Evolutionary conservation across 2,329 filamentous ascomycete genomes (phyloP), one percentile per base, ranked within the genome.

Genomic region (Fusarium tjaetaba): DNA sequence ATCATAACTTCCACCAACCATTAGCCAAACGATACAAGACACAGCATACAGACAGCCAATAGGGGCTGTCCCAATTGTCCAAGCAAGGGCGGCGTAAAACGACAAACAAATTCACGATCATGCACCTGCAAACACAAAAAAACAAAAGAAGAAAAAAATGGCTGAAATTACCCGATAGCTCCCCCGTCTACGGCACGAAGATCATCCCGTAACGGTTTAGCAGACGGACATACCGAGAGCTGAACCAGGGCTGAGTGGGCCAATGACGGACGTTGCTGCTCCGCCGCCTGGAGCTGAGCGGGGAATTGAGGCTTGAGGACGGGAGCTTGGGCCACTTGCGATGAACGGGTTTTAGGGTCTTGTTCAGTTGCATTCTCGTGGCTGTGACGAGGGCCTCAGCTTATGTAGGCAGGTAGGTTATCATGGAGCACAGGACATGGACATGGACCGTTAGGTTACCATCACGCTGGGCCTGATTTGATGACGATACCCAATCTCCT

Each of bases 171-270:
- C 67, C 74, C 73, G 65, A 71, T 68, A 76, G 64, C 72, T 65
- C 61, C 66, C 56, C 49, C 62, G 58, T 55, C 56, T 61, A 42
- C 38, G 68, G 70, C 76, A 76, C 51, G 61, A 62, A 58, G 70
- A 68, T 66, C 73, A 28, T 76, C 76, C 70, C 62, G 53, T 65
- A 42, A 64, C 39, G 76, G 77, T 58, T 79, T 78, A 64, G 56
- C 57, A 65, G 70, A 69, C 77, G 77, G 77, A 52, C 72, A 73
- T 48, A 66, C 77, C 77, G 77, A 79, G 52, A 79, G 77, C 77
- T 79, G 77, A 79, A 70, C 59, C 18, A 58, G 26, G 48, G 60
- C 42, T 38, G 28, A 34, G 28, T 18, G 15, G 16, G 7, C 75
- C 75, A 77, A 77, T 76, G 45, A 69, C 16, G 34, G 39, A 39